These are phyloP conservation scores for Kodamaea nitidulidarum DNA, from an alignment of 805 yeast species.

Conservation along the genomic window DNA sequence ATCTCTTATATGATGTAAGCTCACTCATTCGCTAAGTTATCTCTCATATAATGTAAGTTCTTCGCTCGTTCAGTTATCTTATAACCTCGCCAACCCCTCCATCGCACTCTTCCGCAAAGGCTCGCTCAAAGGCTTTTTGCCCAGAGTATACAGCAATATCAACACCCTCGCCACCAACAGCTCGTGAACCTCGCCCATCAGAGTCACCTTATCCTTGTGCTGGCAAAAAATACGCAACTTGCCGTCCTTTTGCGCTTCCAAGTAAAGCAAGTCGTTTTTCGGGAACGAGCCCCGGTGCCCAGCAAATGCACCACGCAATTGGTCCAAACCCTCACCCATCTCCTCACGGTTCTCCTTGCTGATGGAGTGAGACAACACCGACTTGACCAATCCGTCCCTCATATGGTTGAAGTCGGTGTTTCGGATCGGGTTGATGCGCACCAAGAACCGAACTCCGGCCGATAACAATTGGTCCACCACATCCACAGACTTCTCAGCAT, in stretches of 20 bases:
- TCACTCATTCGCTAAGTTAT: no score
- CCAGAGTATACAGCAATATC: conserved; percentile 72
- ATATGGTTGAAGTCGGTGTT: conserved; percentile 89
- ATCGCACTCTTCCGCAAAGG: conserved; percentile 44
- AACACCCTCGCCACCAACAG: conserved; percentile 65
- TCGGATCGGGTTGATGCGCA: conserved; percentile 80
- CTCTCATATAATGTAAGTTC: no score
- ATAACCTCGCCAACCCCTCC: conserved; percentile 35
- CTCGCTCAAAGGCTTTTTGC: conserved; percentile 60
- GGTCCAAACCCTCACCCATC: conserved; percentile 58
- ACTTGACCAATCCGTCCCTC: conserved; percentile 82
- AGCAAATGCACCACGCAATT: conserved; percentile 57
- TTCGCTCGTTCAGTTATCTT: no score
- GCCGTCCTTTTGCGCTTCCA: conserved; percentile 48
- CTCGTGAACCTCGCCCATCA: conserved; percentile 57
- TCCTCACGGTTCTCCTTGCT: conserved; percentile 43
- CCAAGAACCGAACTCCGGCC: conserved; percentile 56
- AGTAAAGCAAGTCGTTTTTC: conserved; percentile 61
- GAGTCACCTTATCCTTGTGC: conserved; percentile 22
- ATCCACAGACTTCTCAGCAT: conserved; percentile 48
- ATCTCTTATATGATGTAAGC: no score
- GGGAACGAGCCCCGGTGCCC: conserved; percentile 67
- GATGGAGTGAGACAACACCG: conserved; percentile 64
- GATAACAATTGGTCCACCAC: conserved; percentile 56
- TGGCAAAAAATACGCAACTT: conserved; percentile 22